Percentiles rank a stretch among this genome's conserved stretches.
These are phyloP conservation scores for Aeschynomene evenia DNA, from an alignment of 306 rosid genomes.

Conservation along the genomic window DNA sequence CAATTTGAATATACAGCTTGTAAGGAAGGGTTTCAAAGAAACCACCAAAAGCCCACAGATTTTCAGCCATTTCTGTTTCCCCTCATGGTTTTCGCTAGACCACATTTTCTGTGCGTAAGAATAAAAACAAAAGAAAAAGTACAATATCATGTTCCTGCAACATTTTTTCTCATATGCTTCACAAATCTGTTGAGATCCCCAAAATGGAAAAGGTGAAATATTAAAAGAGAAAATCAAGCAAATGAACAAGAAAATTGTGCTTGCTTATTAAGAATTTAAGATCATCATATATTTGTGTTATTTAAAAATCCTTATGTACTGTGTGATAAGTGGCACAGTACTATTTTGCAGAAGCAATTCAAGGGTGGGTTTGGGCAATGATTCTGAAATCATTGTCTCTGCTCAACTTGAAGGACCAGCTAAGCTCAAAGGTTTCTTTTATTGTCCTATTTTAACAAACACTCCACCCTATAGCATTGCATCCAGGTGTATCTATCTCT, in stretches of 20 bases:
- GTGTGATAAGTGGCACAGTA: conserved; percentile 4
- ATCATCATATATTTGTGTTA: too few relatives aligned
- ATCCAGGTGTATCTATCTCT: conserved; percentile 2
- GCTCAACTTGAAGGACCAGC: background rate
- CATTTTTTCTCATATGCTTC: conserved; percentile 2
- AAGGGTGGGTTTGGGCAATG: conserved; percentile 11
- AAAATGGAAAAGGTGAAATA: conserved; percentile 7
- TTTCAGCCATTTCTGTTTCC: background rate
- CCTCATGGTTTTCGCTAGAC: background rate
- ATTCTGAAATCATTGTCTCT: conserved; percentile 23
- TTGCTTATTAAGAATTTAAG: conserved; percentile 14
- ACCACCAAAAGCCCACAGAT: conserved; percentile 30
- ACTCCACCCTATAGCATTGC: background rate
- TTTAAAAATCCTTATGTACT: conserved; percentile 15
- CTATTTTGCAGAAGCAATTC: conserved; percentile 15
- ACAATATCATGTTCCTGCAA: background rate
- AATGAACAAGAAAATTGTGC: background rate
- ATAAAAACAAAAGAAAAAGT: background rate
- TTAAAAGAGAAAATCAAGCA: background rate
- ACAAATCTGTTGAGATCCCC: conserved; percentile 31
- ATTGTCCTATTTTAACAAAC: background rate
- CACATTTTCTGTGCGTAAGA: background rate
- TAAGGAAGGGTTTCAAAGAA: background rate
- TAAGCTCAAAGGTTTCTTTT: too few relatives aligned
- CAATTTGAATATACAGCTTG: background rate